Evolutionary conservation across 805 yeast genomes (phyloP).

Genomic region (Torulaspora microellipsoides): DNA sequence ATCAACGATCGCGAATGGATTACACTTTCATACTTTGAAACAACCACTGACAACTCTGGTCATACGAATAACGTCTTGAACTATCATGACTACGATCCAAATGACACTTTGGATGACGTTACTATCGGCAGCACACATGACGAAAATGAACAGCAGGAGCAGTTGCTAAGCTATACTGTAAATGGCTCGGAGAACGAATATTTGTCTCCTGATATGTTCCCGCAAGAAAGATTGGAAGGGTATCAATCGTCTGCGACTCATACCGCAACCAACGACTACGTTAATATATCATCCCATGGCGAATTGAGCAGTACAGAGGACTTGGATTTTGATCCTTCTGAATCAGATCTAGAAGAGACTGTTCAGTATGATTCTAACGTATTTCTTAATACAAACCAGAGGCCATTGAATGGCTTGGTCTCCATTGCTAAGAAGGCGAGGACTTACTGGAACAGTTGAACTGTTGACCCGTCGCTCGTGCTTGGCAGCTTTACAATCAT

Average conservation of each 20-base stretch:
- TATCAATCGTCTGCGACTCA: conserved; percentile 3
- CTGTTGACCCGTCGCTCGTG: too few species aligned
- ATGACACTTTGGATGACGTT: conserved; percentile 19
- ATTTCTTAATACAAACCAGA: conserved; percentile 10
- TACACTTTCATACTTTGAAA: conserved; percentile 25
- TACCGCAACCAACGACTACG: conserved; percentile 19
- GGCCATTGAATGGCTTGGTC: conserved; percentile 17
- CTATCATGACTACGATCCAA: conserved; percentile 15
- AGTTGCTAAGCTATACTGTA: conserved; percentile 8
- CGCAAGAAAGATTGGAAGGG: conserved; percentile 1
- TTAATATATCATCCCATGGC: conserved; percentile 29
- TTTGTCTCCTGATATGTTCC: conserved; percentile 4
- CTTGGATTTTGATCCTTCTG: conserved; percentile 15
- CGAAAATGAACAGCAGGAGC: conserved; percentile 14
- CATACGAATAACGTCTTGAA: conserved; percentile 23
- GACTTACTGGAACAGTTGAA: conserved; percentile 23
- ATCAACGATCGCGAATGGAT: conserved; percentile 27
- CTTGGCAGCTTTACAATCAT: too few species aligned
- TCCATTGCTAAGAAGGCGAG: conserved; percentile 22
- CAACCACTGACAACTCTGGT: conserved; percentile 21
- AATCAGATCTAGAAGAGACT: conserved; percentile 13
- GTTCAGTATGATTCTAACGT: conserved; percentile 13
- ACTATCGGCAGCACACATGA: conserved; percentile 15
- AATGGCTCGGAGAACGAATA: conserved; percentile 2
- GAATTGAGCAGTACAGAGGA: conserved; percentile 32